Conservation (phyloP, 2,329 filamentous ascomycete species). For the Colletotrichum sp. region DNA sequence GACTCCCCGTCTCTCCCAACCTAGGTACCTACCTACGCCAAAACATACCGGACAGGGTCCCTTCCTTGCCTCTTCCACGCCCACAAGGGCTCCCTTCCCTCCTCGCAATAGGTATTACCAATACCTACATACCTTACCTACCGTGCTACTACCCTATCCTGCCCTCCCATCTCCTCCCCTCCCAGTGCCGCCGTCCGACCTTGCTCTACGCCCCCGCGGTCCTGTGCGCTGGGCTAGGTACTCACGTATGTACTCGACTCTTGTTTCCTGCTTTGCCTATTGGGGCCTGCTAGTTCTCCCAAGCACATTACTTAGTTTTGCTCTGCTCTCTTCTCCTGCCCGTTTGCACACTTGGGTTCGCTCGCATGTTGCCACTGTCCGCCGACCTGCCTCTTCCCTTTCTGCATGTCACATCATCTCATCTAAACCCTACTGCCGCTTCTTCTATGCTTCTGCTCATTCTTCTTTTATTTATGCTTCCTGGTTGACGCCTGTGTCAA, state of each 20-base stretch:
- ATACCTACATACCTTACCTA: background rate
- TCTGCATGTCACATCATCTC: background rate
- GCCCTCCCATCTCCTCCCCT: background rate
- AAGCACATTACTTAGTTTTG: background rate
- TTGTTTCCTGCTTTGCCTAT: background rate
- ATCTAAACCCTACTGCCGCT: background rate
- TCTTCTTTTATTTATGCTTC: background rate
- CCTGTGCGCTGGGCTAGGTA: background rate
- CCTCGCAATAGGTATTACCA: background rate
- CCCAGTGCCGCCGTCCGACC: background rate
- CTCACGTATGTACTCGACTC: background rate
- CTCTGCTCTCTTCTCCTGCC: background rate
- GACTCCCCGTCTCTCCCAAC: background rate
- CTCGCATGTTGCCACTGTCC: constrained; percentile 7
- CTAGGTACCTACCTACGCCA: background rate
- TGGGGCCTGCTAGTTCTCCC: background rate
- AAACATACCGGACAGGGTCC: background rate
- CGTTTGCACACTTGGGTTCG: background rate
- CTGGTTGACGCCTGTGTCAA: background rate
- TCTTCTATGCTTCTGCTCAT: background rate
- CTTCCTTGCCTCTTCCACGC: background rate
- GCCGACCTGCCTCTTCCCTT: background rate
- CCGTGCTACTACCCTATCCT: background rate
- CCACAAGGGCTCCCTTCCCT: background rate
- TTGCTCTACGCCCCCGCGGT: background rate